These are phyloP conservation scores for Annulohypoxylon stygium DNA, from an alignment of 495 filamentous ascomycete species.

Conservation along the genomic window DNA sequence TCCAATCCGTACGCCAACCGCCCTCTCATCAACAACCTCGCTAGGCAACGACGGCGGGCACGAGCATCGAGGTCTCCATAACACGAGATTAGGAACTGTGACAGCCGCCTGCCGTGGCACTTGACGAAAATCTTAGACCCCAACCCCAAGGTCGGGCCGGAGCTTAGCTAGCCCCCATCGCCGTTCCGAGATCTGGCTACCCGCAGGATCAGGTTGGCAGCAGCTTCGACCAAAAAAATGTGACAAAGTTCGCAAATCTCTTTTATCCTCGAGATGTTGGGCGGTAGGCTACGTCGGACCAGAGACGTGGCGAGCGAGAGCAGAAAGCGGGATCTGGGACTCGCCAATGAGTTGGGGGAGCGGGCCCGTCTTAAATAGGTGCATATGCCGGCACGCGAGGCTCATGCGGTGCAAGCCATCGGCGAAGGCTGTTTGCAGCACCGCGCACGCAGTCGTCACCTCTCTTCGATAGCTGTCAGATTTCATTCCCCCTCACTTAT, in stretches of 20 bases:
- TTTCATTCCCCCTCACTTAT: conserved; percentile 9
- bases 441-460: conserved; percentile 15
- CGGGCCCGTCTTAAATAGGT: background rate
- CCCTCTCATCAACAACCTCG: background rate
- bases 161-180: conserved; percentile 3
- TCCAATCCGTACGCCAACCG: background rate
- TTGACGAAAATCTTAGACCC: background rate
- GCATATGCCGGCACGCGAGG: conserved; percentile 37
- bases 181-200: conserved; percentile 42
- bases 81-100: conserved; percentile 19
- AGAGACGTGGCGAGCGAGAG: background rate
- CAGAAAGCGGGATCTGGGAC: background rate
- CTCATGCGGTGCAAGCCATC: conserved; percentile 26
- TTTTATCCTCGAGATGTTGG: conserved; percentile 14
- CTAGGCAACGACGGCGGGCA: background rate
- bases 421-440: conserved; percentile 28
- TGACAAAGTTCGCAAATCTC: background rate
- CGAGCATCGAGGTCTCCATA: conserved; percentile 29
- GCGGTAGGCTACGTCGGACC: conserved; percentile 10
- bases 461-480: conserved; percentile 4
- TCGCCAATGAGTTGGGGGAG: conserved; percentile 8
- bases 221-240: too few species aligned
- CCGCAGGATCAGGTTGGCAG: conserved; percentile 34
- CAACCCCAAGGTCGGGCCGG: background rate
- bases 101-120: conserved; percentile 19